A percentile compares a stretch with the other conserved stretches of the same genome.
phyloP scores from a whole-genome alignment of 176 grass and related monocot species.

The Poa annua region DNA sequence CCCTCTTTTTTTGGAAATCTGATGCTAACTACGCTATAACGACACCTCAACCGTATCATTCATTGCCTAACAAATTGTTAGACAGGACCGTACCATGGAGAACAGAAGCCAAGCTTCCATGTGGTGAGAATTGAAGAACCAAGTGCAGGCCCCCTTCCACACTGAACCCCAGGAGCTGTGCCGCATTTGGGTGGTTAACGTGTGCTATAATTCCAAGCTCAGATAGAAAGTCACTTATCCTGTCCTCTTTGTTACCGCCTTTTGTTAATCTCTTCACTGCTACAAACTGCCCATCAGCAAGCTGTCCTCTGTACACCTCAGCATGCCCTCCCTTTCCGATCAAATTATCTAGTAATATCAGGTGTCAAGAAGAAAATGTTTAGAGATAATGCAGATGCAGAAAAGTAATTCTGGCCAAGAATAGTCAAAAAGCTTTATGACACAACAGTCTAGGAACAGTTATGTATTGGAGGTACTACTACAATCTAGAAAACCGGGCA shows the following conservation, averaged over 20 bases:
- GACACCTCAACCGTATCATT: conserved; percentile 19
- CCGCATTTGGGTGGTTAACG: conserved; percentile 95
- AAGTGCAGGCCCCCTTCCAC: conserved; percentile 87
- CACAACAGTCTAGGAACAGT: not conserved
- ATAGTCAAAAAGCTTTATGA: not conserved
- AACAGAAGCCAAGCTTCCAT: conserved; percentile 93
- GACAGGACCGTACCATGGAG: conserved; percentile 77
- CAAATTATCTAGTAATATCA: conserved; percentile 70
- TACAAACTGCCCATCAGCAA: conserved; percentile 77
- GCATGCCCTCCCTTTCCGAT: conserved; percentile 95
- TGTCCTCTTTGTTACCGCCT: conserved; percentile 77
- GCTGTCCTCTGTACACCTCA: conserved; percentile 84
- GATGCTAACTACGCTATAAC: conserved; percentile 1
- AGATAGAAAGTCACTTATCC: conserved; percentile 84
- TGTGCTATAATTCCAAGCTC: conserved; percentile 99
- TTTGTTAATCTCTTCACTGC: conserved; percentile 95
- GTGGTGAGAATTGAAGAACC: conserved; percentile 88
- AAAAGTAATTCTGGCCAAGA: not conserved
- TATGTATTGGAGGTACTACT: not conserved
- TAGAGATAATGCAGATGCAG: conserved; percentile 17
- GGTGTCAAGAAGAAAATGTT: conserved; percentile 25
- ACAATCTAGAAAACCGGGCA: conserved; percentile 1
- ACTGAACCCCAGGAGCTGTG: conserved; percentile 92
- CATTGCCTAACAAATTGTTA: conserved; percentile 30
- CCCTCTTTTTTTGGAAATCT: conserved; percentile 2